phyloP scores from a whole-genome alignment of 768 basidiomycete species.

The Tephrocybe sp. region DNA sequence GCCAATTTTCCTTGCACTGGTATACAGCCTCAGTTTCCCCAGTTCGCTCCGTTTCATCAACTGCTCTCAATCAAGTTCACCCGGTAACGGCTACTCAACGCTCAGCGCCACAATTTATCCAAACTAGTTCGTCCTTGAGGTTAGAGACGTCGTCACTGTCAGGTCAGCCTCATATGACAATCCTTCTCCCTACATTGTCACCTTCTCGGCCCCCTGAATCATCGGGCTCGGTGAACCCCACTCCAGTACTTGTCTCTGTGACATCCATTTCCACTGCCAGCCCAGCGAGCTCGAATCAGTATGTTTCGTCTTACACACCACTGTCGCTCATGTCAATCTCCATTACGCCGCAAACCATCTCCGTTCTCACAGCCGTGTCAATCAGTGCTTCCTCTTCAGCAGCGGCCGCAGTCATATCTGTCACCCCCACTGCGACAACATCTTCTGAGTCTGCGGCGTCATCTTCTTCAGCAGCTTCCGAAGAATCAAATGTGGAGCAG shows the following conservation, averaged over 20 bases:
- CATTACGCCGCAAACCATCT: neutral
- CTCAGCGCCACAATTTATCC: conserved; percentile 9
- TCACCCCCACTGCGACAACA: conserved; percentile 4
- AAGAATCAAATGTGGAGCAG: neutral
- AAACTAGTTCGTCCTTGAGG: neutral
- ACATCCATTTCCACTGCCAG: neutral
- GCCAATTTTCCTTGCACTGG: conserved; percentile 3
- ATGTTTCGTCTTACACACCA: neutral
- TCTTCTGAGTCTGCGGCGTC: conserved; percentile 7
- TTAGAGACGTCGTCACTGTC: neutral
- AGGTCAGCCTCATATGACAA: conserved; percentile 8
- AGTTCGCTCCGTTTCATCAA: neutral
- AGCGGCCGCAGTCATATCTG: neutral
- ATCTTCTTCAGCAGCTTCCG: conserved; percentile 5
- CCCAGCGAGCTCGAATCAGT: neutral
- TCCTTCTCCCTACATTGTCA: conserved; percentile 1
- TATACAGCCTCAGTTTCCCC: conserved; percentile 1
- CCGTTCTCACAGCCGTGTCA: neutral
- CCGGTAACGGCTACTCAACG: neutral
- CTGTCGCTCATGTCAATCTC: neutral
- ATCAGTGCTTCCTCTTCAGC: neutral
- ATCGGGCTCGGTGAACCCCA: too few relatives aligned
- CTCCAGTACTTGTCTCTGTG: too few relatives aligned
- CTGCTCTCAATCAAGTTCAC: neutral
- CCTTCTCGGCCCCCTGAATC: conserved; percentile 1